Percentiles rank a stretch among this genome's conserved stretches.
Conservation (phyloP, 768 basidiomycete species). For the Gloeophyllum trabeum region DNA sequence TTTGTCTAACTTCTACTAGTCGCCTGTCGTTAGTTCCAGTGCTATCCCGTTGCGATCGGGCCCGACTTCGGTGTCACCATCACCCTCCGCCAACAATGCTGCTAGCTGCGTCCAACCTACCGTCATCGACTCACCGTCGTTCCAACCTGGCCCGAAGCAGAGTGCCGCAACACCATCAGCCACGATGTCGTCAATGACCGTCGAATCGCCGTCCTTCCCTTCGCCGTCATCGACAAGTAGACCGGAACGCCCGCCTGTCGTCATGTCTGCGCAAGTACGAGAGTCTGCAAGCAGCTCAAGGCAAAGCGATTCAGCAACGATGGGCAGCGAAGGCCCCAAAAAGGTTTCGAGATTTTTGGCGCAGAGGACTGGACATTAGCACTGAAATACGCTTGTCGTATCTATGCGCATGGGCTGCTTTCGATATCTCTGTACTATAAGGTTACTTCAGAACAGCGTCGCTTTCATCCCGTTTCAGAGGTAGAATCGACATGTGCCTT, state of each 20-base stretch:
- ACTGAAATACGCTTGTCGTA: too few relatives aligned
- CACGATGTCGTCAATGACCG: conserved; percentile 1
- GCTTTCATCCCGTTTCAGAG: background rate
- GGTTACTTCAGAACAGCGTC: too few relatives aligned
- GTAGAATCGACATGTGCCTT: background rate
- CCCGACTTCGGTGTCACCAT: too few relatives aligned
- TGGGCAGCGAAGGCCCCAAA: conserved; percentile 4
- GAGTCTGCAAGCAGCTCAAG: conserved; percentile 5
- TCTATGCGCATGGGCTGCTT: too few relatives aligned
- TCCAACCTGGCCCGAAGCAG: conserved; percentile 6
- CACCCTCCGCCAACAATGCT: too few relatives aligned
- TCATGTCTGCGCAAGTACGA: conserved; percentile 11
- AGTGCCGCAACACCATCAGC: background rate
- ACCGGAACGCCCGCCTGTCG: conserved; percentile 8
- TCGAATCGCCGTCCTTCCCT: conserved; percentile 14
- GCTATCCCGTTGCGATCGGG: too few relatives aligned
- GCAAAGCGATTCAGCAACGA: conserved; percentile 1
- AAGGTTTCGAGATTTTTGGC: conserved; percentile 15
- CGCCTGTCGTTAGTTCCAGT: too few relatives aligned
- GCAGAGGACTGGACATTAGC: conserved; percentile 8
- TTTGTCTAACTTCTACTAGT: too few relatives aligned
- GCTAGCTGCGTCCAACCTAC: too few relatives aligned
- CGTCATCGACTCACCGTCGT: conserved; percentile 17
- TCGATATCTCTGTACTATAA: too few relatives aligned
- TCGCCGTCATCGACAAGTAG: conserved; percentile 2